Base-by-base conservation (phyloP, 805 yeast species). In the Yamadazyma insecticola region DNA sequence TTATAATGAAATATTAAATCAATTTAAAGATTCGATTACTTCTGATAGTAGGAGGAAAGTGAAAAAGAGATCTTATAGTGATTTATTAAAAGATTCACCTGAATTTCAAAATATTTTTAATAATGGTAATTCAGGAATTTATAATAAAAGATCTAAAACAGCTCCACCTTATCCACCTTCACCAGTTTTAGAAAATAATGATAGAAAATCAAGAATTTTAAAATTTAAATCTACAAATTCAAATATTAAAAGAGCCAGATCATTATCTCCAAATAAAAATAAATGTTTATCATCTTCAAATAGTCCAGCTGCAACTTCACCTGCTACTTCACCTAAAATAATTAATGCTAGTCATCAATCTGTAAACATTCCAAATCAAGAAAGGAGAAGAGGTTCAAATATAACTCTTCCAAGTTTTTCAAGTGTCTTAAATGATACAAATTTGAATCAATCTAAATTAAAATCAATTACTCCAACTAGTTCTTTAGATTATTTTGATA, bases 401-500 rank as follows among this genome's bases (percentile, higher is more conserved):
- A 29, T 50, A 16, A 48, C 47, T 4, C 48, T 63, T 22, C 70
- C 71, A 19, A 60, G 63, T 39, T 50, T 64, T 20, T 43, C 54
- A n/a, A 48, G 52, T 10, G 67, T 58, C 3, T 47, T 60, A 28
- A 32, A 49, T 5, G 53, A 56, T 9, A 40, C 47, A 17, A 28
- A 41, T 15, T n/a, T n/a, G n/a, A n/a, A n/a, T n/a, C n/a, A n/a
- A n/a, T n/a, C n/a, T n/a, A 39, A 37, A 28, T 35, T 41, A 12
- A 54, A 56, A 31, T 57, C 61, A 19, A 52, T 61, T 21, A 47
- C 63, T 7, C 70, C 72, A 16, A 62, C 70, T 2, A 65, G 63
- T 3, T 60, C 67, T 8, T 53, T 63, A 29, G 68, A 63, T 35
- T 65, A 63, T 31, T 63, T 62, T 32, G 71, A 65, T 40, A 65